These are phyloP conservation scores for Acacia confusa DNA, from an alignment of 306 rosid species.

Conservation along the genomic window DNA sequence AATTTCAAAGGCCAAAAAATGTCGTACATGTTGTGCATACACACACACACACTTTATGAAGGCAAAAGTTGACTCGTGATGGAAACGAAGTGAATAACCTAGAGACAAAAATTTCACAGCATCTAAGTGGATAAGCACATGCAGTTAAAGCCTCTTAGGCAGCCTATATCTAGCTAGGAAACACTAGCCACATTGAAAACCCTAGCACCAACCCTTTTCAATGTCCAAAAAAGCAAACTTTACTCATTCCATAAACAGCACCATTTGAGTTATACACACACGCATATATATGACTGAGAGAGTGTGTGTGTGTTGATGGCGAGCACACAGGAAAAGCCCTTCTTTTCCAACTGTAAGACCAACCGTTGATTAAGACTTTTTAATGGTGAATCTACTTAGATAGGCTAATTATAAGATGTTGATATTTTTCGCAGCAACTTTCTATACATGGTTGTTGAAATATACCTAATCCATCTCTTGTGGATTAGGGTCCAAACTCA, in stretches of 20 bases:
- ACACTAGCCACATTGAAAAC: not conserved
- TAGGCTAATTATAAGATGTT: not conserved
- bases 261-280: not conserved
- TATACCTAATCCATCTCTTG: too few relatives aligned
- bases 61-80: not conserved
- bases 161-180: not conserved
- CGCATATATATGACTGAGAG: too few relatives aligned
- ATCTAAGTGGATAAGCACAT: not conserved
- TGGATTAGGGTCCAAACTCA: too few relatives aligned
- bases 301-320: not conserved
- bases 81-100: not conserved
- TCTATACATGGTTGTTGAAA: too few relatives aligned
- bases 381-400: not conserved
- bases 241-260: not conserved
- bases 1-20: not conserved
- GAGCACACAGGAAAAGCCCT: not conserved
- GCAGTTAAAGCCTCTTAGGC: not conserved
- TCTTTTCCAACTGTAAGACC: not conserved
- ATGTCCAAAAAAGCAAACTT: not conserved
- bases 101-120: not conserved
- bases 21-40: not conserved
- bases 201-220: not conserved
- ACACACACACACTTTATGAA: not conserved
- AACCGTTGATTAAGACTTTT: not conserved
- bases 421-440: not conserved